Evolutionary conservation across 257 asterid genomes (phyloP), one percentile per base, ranked within the genome.

Genomic region (Solanum pinnatisectum): DNA sequence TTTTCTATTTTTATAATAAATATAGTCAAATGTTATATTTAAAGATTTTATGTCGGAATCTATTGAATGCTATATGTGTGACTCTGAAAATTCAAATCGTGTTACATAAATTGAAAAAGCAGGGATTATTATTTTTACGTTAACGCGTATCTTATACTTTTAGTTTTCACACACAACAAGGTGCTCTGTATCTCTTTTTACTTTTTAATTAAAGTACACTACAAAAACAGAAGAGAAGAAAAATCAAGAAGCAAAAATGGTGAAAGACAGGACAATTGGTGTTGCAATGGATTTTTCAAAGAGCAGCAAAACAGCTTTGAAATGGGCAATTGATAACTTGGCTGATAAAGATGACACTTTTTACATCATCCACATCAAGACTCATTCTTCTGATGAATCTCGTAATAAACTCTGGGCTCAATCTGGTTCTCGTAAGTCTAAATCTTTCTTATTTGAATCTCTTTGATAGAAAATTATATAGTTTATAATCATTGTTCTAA

Each of bases 281-380:
- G 96, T 96, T 40, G 99, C 98, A 5, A 94, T 96, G 95, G 99
- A 96, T 73, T 96, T 96, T 94, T 96, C 99, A 4, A 90, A 93
- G 93, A 95, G 96, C 94, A 96, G 99, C 90, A 95, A 93, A 90
- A 88, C 91, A 70, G 99, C 98, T 52, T 89, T 96, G 87, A 84
- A 91, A 84, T 96, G 99, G 99, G 93, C 98, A 10, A 92, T 95
- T 84, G 96, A 95, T 56, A 94, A 96, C 83, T 90, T 96, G 77
- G 98, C 98, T 33, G 97, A 94, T 35, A 92, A 93, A 84, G 98
- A 94, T 85, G 98, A 96, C 88, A 92, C 92, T 15, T 90, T 96
- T 84, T 89, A 91, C 87, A 84, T 96, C 83, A 46, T 96, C 39
- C 98, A 96, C 89, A 79, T 92, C 94, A 92, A 91, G 74, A 36